A percentile compares a stretch with the other conserved stretches of the same genome.
Conservation (phyloP, 768 basidiomycete species). For the Peribolospora baueri region DNA sequence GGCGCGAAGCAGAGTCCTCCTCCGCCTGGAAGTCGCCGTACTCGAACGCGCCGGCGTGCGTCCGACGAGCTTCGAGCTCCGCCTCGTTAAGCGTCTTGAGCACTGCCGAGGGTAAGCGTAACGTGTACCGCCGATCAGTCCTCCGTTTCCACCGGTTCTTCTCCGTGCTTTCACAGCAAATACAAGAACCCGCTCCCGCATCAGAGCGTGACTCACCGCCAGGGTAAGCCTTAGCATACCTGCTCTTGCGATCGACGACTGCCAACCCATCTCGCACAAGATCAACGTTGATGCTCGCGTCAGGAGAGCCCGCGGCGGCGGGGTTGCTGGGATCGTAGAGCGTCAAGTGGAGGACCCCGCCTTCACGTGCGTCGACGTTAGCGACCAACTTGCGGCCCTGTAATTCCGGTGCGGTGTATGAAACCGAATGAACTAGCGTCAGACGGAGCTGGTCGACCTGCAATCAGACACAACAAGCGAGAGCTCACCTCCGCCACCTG, state of each 20-base stretch:
- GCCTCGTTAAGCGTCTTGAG: conserved; percentile 39
- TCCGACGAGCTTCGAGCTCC: conserved; percentile 37
- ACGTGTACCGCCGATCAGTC: too few relatives aligned
- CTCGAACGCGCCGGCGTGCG: conserved; percentile 11
- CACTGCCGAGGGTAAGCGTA: conserved; percentile 35
- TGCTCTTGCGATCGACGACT: conserved; percentile 44
- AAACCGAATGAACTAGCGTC: neutral
- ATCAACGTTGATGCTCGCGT: conserved; percentile 66
- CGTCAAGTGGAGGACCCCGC: conserved; percentile 46
- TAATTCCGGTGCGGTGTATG: neutral
- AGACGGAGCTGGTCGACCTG: neutral
- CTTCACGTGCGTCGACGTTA: conserved; percentile 69
- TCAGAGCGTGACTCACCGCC: too few relatives aligned
- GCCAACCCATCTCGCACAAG: conserved; percentile 72
- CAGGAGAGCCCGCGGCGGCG: conserved; percentile 37
- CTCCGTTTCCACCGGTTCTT: too few relatives aligned
- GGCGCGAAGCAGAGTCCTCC: neutral
- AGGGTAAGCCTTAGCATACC: conserved; percentile 1
- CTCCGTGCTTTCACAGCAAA: neutral
- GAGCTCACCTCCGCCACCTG: conserved; percentile 37
- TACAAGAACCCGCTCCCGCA: neutral
- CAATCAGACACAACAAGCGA: neutral
- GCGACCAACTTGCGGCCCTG: conserved; percentile 78
- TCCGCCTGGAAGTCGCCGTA: conserved; percentile 6
- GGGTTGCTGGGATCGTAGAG: conserved; percentile 74